phyloP scores from a whole-genome alignment of 164 flowering plant species.

The Aristolochia californica region DNA sequence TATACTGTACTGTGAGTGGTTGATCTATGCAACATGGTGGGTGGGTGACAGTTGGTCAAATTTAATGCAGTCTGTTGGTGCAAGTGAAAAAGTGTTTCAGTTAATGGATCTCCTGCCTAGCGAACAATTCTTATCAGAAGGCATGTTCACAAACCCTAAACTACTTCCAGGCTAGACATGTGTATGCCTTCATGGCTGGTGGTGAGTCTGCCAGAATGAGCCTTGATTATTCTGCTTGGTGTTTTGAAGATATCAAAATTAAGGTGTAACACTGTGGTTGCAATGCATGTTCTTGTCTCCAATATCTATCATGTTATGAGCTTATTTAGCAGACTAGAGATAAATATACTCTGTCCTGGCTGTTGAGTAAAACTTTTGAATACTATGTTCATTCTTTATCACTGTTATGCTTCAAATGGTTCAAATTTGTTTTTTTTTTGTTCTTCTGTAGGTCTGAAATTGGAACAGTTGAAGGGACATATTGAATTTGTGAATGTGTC shows the following conservation, averaged over 20 bases:
- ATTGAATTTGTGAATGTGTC: slow-evolving; percentile 63
- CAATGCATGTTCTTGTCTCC: too few species aligned
- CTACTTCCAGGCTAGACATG: neutral
- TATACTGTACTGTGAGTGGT: slow-evolving; percentile 87
- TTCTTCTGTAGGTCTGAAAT: slow-evolving; percentile 44
- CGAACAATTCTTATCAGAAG: slow-evolving; percentile 62
- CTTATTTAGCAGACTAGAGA: too few species aligned
- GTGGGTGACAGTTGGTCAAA: slow-evolving; percentile 81
- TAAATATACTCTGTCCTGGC: neutral
- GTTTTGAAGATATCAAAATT: too few species aligned
- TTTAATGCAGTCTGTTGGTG: slow-evolving; percentile 94
- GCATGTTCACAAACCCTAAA: slow-evolving; percentile 16
- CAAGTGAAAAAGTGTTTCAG: slow-evolving; percentile 94
- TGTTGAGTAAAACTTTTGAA: neutral
- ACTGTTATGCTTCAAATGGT: neutral
- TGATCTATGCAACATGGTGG: slow-evolving; percentile 94
- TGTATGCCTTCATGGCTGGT: neutral
- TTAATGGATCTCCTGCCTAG: slow-evolving; percentile 80
- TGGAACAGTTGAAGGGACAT: slow-evolving; percentile 48
- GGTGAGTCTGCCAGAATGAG: neutral
- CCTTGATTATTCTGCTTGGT: neutral
- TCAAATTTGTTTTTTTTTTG: slow-evolving; percentile 1
- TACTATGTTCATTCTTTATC: neutral
- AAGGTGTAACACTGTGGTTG: too few species aligned
- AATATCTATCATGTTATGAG: too few species aligned